Conservation (phyloP, 257 asterid species). For the Coffea eugenioides region DNA sequence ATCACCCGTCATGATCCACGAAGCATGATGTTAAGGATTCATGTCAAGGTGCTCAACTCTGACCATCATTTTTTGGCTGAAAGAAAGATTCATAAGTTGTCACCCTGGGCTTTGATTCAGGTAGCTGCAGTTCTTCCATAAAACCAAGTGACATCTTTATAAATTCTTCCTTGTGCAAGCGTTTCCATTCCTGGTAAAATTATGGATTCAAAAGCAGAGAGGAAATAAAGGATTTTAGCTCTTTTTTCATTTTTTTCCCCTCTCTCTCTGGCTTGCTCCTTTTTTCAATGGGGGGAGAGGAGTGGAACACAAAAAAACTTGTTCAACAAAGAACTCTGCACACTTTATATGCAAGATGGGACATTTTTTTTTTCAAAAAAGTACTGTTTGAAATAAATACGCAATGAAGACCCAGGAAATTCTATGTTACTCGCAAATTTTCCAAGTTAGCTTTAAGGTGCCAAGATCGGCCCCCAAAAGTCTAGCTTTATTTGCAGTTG, state of each 20-base stretch:
- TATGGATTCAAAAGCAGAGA: neutral
- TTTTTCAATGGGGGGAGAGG: too few species aligned
- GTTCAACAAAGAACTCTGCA: neutral
- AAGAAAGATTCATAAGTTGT: conserved; percentile 46
- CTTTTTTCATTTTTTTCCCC: too few species aligned
- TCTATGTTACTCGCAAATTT: neutral
- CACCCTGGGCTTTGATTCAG: conserved; percentile 53
- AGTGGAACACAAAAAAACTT: neutral
- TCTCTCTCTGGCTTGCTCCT: too few species aligned
- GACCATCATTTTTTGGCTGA: conserved; percentile 25
- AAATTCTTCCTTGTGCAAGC: conserved; percentile 58
- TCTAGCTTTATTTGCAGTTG: neutral
- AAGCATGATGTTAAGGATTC: neutral
- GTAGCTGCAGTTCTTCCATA: conserved; percentile 50
- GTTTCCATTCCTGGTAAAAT: conserved; percentile 61
- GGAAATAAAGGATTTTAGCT: neutral
- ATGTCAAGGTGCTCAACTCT: conserved; percentile 4
- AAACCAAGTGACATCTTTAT: conserved; percentile 57
- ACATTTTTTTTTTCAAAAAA: too few species aligned
- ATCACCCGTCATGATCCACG: neutral
- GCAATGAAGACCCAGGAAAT: neutral
- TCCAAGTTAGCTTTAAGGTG: neutral
- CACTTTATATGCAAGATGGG: too few species aligned
- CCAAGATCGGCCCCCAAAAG: neutral
- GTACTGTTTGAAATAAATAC: neutral